phyloP scores from a whole-genome alignment of 73 alveolate genomes.

The Tetrahymena malaccensis region DNA sequence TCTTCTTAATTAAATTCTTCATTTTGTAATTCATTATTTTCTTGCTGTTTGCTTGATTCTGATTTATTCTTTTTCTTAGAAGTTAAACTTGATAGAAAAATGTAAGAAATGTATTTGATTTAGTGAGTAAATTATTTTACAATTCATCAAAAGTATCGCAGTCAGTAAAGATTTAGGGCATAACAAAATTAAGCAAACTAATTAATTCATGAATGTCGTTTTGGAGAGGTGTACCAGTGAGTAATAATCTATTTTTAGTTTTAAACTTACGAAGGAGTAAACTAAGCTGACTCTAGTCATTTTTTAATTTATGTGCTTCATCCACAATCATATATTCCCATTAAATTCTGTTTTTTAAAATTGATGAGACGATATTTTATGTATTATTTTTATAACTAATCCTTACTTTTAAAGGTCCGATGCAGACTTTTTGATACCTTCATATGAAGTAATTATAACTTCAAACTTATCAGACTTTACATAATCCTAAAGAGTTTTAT shows the following conservation, averaged over 20 bases:
- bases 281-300: conserved; percentile 83
- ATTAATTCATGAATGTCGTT: conserved; percentile 93
- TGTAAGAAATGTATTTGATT: background rate
- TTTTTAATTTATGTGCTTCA: conserved; percentile 96
- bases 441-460: conserved; percentile 85
- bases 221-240: conserved; percentile 96
- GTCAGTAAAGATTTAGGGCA: conserved; percentile 91
- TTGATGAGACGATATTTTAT: too few relatives aligned
- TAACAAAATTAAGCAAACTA: conserved; percentile 88
- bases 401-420: background rate
- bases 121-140: background rate
- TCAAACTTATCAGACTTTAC: conserved; percentile 71
- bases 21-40: conserved; percentile 62
- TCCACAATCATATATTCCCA: conserved; percentile 90
- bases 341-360: conserved; percentile 33
- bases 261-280: conserved; percentile 66
- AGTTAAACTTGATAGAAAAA: background rate
- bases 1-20: conserved; percentile 6
- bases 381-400: background rate
- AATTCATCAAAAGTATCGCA: conserved; percentile 8
- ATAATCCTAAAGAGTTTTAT: conserved; percentile 49
- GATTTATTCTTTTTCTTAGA: background rate
- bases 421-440: conserved; percentile 46
- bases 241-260: conserved; percentile 71
- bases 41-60: conserved; percentile 56